Conservation (phyloP, 306 rosid species). For the Senna siamea region DNA sequence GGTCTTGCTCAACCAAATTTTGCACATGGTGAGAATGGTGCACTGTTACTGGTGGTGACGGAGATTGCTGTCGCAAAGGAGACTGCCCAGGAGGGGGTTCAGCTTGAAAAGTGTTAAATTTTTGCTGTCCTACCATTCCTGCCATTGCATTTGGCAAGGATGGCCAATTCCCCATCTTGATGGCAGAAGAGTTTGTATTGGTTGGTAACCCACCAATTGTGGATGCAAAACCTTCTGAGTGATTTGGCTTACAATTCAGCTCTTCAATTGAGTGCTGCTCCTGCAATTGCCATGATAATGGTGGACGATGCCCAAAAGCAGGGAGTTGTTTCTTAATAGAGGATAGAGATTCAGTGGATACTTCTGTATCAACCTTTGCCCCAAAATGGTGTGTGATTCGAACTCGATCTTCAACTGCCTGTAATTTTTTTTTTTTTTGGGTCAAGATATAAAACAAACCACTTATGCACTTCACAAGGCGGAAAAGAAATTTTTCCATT, state of each 20-base stretch:
- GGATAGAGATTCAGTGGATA: conserved; percentile 41
- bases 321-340: conserved; percentile 52
- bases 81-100: conserved; percentile 58
- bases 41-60: conserved; percentile 41
- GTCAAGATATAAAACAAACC: too few relatives aligned
- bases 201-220: conserved; percentile 42
- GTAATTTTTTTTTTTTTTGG: conserved; percentile 24
- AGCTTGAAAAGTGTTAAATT: conserved; percentile 45
- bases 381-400: conserved; percentile 40
- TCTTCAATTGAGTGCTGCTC: conserved; percentile 51
- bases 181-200: conserved; percentile 45
- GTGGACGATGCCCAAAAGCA: conserved; percentile 44
- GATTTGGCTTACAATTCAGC: conserved; percentile 45
- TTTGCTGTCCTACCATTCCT: conserved; percentile 51
- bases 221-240: conserved; percentile 50
- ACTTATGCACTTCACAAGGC: too few relatives aligned
- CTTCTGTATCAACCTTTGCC: conserved; percentile 53
- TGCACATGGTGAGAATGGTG: conserved; percentile 45
- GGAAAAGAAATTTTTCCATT: background rate
- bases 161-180: conserved; percentile 49
- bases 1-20: conserved; percentile 51
- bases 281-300: conserved; percentile 65
- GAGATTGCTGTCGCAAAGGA: conserved; percentile 54
- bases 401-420: conserved; percentile 58
- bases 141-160: conserved; percentile 44